Conservation (phyloP, 495 filamentous ascomycete genomes). For the Xylaria sp. region DNA sequence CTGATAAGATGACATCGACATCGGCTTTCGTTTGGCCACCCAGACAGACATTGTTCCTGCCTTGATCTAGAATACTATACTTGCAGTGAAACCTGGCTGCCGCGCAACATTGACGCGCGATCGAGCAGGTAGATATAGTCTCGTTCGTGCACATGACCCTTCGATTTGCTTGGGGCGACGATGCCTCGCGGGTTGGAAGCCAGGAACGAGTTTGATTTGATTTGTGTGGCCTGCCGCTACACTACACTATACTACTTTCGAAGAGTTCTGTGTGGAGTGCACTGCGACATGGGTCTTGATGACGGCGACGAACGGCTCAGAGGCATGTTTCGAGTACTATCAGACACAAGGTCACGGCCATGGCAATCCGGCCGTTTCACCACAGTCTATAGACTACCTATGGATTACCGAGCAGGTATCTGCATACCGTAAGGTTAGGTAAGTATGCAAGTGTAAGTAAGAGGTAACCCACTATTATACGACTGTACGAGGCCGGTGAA, state of each 20-base stretch:
- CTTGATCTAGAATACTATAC: neutral
- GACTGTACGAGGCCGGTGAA: too few relatives aligned
- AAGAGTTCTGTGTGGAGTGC: neutral
- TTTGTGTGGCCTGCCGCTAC: neutral
- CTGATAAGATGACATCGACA: conserved; percentile 24
- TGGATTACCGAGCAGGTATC: too few relatives aligned
- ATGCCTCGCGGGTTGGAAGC: neutral
- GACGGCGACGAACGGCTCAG: neutral
- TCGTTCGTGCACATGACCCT: neutral
- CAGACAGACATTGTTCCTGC: conserved; percentile 1
- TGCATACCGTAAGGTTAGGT: too few relatives aligned
- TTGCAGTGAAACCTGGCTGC: neutral
- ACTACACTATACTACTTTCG: too few relatives aligned
- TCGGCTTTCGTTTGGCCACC: conserved; percentile 17
- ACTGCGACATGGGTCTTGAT: neutral
- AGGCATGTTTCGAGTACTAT: neutral
- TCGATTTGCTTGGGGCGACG: neutral
- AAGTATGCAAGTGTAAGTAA: too few relatives aligned
- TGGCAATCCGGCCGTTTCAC: conserved; percentile 5
- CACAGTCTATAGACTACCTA: neutral
- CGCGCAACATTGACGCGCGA: neutral
- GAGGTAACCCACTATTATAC: too few relatives aligned
- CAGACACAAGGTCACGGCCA: neutral
- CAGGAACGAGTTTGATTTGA: neutral
- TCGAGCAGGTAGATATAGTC: neutral